Conservation (phyloP, 306 rosid genomes). For the Vigna nakashimae region DNA sequence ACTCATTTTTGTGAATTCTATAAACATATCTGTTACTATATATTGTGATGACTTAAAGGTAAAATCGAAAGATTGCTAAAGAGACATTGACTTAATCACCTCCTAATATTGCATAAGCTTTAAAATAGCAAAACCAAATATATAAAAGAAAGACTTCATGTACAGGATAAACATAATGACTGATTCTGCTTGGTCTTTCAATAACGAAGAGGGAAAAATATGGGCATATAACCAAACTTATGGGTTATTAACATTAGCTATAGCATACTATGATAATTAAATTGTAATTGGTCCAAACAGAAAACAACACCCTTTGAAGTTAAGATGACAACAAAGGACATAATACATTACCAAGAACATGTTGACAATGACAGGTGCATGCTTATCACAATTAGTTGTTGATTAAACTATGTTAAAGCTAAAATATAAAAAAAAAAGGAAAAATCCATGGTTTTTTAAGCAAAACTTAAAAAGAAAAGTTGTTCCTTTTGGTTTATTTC, state of each 20-base stretch:
- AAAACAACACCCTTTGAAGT: constrained; percentile 21
- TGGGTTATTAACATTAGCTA: constrained; percentile 30
- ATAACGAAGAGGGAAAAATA: neutral
- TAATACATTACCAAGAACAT: neutral
- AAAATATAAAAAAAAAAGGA: neutral
- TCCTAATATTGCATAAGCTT: neutral
- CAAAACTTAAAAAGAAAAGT: neutral
- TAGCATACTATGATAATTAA: neutral
- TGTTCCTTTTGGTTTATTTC: neutral
- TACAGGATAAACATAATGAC: constrained; percentile 35
- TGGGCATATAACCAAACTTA: neutral
- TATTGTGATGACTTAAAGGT: neutral
- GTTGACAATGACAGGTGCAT: constrained; percentile 22
- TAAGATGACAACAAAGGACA: neutral
- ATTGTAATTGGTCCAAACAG: neutral
- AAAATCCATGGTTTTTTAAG: neutral
- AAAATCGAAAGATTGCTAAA: neutral
- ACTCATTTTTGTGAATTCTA: too few species aligned
- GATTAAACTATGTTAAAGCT: constrained; percentile 2
- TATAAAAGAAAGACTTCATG: neutral
- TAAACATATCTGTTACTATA: neutral
- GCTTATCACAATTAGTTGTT: constrained; percentile 28
- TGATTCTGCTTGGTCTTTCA: constrained; percentile 30
- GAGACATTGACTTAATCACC: constrained; percentile 32
- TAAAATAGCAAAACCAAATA: neutral